Evolutionary conservation across 176 grass and related monocot species (phyloP), one percentile per base, ranked within the genome.

Genomic region (Rhynchospora pubera): DNA sequence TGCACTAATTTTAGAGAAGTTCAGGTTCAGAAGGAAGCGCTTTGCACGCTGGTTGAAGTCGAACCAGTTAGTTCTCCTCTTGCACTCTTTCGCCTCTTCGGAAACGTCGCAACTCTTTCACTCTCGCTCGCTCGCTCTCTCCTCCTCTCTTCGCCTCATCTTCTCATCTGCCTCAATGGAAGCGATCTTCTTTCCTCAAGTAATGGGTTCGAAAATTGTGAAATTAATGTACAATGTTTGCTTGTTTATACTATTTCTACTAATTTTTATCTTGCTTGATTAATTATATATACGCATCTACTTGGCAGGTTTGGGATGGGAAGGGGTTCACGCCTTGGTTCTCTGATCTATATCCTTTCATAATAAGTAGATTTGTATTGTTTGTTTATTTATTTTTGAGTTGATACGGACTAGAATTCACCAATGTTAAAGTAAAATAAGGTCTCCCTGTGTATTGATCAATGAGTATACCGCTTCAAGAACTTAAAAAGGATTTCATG

Each of bases 311-410:
- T 18, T 97, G 90, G 94, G 87, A 92, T 68, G 90, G 88, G 82
- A 85, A 70, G 64, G 42, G 75, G 13, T 92, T 97, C 65, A 73
- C 90, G 9, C 90, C 88, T 55, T 94, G 89, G 85, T 97, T 97
- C 83, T 80, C 91, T 19, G 92, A 97, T 85, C 89, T 85, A 97
- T 97, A 97, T 97, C 92, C 88, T 97, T 87, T 39, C 59, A 26
- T 11, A 71, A 45, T 47, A 47, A 71, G 65, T 44, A 3, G 9
- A 46, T 71, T 28, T 52, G 3, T 53, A 4, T 53, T 12, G 21
- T 68, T 42, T 13, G 22, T 52, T 46, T 68, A 5, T 22, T 18
- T 5, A 23, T 75, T 58, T 7, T 0, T 0, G 0, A 11, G 71
- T 4, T 43, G 66, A 28, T 45, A 9, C n/a, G 0, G 30, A 45